Base-by-base conservation (phyloP, 176 grass and related monocot species). In the Phoenix dactylifera region DNA sequence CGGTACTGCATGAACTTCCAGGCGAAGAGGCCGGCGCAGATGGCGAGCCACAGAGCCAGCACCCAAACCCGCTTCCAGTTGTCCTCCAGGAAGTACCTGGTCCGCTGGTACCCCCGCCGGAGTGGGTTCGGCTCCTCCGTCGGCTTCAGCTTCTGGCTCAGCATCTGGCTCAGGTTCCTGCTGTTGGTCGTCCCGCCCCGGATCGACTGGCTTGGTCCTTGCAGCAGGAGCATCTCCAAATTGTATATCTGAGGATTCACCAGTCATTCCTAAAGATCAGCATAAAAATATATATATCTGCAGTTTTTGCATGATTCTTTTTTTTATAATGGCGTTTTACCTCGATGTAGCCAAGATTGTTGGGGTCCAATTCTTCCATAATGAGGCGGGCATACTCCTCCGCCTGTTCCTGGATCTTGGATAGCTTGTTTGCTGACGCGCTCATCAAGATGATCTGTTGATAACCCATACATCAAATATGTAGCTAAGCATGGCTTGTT, bases 291-390 rank as follows among this genome's bases (percentile, higher is more conserved):
- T 14, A 12, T 28, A 4, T 28, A 4, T 28, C 0, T 44, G 0
- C 4, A 30, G 28, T 44, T 44, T 35, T 35, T 9, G 0, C 32
- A 7, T 9, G 6, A 39, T 10, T 12, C 14, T 52, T 52, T 32
- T 62, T 70, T 30, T 29, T 30, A 4, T 56, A 4, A 56, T 29
- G 22, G 26, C 15, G 29, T 18, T 57, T 20, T 49, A 86, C 83
- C 84, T 91, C 92, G 55, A 97, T 87, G 78, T 97, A 97, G 30
- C 92, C 92, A 4, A 85, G 62, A 59, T 87, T 86, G 22, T 50
- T 63, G 1, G 92, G 87, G 63, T 97, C 92, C 1, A 97, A 77
- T 77, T 97, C 92, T 77, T 97, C 92, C 92, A 97, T 97, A 76
- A 97, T 97, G 28, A 97, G 85, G 1, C 83, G 81, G 10, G 87